Base-by-base conservation (phyloP, 2,329 filamentous ascomycete species). In the Mariannaea sp. region DNA sequence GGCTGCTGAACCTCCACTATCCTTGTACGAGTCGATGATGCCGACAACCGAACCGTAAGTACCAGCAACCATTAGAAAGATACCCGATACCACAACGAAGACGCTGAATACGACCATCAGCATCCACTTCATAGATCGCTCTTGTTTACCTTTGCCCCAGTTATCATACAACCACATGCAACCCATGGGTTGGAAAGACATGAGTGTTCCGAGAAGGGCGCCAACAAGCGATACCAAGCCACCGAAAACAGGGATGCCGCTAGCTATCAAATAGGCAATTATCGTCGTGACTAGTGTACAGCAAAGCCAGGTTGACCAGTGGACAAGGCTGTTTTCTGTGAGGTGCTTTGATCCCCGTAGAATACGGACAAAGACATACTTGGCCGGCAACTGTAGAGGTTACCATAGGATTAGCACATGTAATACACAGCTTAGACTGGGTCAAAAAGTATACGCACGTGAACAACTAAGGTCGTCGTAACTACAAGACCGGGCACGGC, bases 401-500 rank as follows among this genome's bases (percentile, higher is more conserved):
- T n/a, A n/a, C n/a, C n/a, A n/a, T n/a, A n/a, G n/a, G n/a, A n/a
- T n/a, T n/a, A n/a, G n/a, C n/a, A n/a, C n/a, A n/a, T n/a, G n/a
- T n/a, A n/a, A n/a, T n/a, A n/a, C n/a, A n/a, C n/a, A n/a, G n/a
- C n/a, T n/a, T n/a, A n/a, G n/a, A n/a, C n/a, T n/a, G n/a, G n/a
- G n/a, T n/a, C n/a, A n/a, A n/a, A n/a, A n/a, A n/a, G n/a, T n/a
- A 38, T 38, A 38, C 35, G 14, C 13, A 38, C 35, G 17, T 38
- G 35, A 16, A 38, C 13, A 20, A 20, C 17, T 5, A 38, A 16
- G n/a, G 22, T 33, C 7, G 59, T 57, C 19, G 63, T 56, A 16
- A 65, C 65, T 10, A 68, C 47, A 7, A 70, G 54, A 7, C 68
- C 68, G 1, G 67, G 66, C 0, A 70, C 44, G 12, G 67, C 66